A percentile compares a stretch with the other conserved stretches of the same genome.
Conservation (phyloP, 2,329 filamentous ascomycete genomes). For the Arthroderma uncinatum region DNA sequence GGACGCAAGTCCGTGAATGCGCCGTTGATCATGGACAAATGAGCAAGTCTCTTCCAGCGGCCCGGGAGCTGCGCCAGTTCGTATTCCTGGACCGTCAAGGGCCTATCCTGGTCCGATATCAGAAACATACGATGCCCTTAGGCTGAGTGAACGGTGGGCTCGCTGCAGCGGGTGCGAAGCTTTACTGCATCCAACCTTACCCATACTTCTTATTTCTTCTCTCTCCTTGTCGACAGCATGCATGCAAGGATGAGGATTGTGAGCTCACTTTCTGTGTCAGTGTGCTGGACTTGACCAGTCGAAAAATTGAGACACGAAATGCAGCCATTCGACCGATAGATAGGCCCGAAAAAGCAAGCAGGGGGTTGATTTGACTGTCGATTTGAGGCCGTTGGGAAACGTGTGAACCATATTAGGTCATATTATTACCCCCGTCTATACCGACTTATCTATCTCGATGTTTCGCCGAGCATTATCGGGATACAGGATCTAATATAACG, state of each 20-base stretch:
- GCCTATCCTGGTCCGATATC: neutral
- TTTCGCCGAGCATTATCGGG: neutral
- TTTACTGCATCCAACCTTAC: constrained; percentile 1
- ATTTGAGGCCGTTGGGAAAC: neutral
- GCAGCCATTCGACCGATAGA: neutral
- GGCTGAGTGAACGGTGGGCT: neutral
- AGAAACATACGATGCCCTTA: neutral
- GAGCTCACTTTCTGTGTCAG: neutral
- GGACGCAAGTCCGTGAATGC: neutral
- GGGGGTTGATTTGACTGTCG: neutral
- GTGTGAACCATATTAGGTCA: neutral
- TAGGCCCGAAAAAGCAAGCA: neutral
- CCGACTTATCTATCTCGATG: neutral
- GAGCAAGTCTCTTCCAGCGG: constrained; percentile 4
- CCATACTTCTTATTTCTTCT: neutral
- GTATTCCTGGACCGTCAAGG: neutral
- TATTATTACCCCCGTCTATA: neutral
- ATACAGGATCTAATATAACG: constrained; percentile 1
- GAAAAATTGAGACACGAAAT: neutral
- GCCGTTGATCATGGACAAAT: constrained; percentile 5
- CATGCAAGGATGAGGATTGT: neutral
- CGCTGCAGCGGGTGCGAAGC: neutral
- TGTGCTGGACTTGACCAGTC: neutral
- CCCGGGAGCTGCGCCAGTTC: constrained; percentile 2
- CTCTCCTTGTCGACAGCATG: neutral